These are phyloP conservation scores for Camelina laxa DNA, from an alignment of 345 rosid genomes.

Conservation along the genomic window DNA sequence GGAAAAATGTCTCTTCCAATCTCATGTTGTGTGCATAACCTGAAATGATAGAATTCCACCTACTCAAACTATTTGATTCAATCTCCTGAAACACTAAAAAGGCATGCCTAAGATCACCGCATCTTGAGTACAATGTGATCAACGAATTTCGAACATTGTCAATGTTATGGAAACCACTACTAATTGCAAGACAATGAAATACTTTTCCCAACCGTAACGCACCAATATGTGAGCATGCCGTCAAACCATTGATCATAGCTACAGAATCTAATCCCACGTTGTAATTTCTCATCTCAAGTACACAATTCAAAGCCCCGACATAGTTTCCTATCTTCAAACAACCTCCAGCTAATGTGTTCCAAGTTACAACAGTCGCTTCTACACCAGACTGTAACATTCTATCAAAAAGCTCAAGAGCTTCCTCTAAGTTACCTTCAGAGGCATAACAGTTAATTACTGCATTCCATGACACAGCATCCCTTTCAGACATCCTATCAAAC, in stretches of 20 bases:
- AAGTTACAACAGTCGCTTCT: slow-evolving; percentile 58
- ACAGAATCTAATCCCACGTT: slow-evolving; percentile 60
- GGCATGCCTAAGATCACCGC: slow-evolving; percentile 57
- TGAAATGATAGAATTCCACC: slow-evolving; percentile 81
- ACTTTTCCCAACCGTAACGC: slow-evolving; percentile 58
- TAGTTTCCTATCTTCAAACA: slow-evolving; percentile 53
- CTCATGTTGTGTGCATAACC: slow-evolving; percentile 53
- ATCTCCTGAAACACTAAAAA: slow-evolving; percentile 51
- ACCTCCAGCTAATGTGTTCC: slow-evolving; percentile 68
- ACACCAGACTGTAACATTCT: slow-evolving; percentile 53
- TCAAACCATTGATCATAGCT: slow-evolving; percentile 60
- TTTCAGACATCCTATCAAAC: slow-evolving; percentile 67
- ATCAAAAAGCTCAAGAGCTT: slow-evolving; percentile 59
- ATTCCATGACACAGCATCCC: slow-evolving; percentile 85
- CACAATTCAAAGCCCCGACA: slow-evolving; percentile 51
- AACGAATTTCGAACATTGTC: slow-evolving; percentile 65
- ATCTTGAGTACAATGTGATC: slow-evolving; percentile 79
- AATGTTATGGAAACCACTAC: slow-evolving; percentile 38
- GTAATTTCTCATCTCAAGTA: slow-evolving; percentile 52
- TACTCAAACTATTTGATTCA: slow-evolving; percentile 52
- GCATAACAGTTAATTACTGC: slow-evolving; percentile 64
- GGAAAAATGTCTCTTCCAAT: slow-evolving; percentile 58
- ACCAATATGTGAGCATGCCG: slow-evolving; percentile 70
- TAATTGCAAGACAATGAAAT: slow-evolving; percentile 67
- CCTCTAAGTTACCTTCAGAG: slow-evolving; percentile 59